Base-by-base conservation (phyloP, 2,329 filamentous ascomycete species). In the Dactylellina leptospora region DNA sequence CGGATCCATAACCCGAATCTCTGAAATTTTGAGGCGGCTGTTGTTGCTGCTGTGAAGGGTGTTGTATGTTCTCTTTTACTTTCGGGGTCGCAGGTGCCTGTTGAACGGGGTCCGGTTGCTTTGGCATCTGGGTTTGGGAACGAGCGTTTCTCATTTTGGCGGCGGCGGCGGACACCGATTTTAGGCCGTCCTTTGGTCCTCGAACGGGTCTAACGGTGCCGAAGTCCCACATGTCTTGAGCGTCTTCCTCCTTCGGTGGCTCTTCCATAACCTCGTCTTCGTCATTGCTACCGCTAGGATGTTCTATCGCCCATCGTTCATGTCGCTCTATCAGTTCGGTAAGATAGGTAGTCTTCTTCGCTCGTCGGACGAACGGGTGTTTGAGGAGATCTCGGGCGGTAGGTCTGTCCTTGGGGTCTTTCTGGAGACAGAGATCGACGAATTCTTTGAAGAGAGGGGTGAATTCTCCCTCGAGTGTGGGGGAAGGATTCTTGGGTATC, bases 151-250 rank as follows among this genome's bases (percentile, higher is more conserved):
- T 56, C 84, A 81, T 42, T 38, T 73, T 64, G 22, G 68, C 68
- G 9, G 68, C 68, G n/a, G 68, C 68, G 10, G 68, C 48, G 36
- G 68, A 64, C 11, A 73, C 48, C 6, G 68, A 73, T 38, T 73
- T 73, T 30, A 66, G 38, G n/a, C 68, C 59, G 23, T 73, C 59
- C 22, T 64, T 87, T 25, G 86, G 85, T 59, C 88, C 87, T 28
- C 85, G 86, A n/a, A 89, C 88, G 4, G 96, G 88, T 63, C 93
- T 86, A 56, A 99, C 91, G 0, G 95, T 99, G 44, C 95, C 95
- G 82, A 99, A 99, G 80, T 99, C 95, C 95, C 95, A 99, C 78
- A 97, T 87, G 79, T 97, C 95, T 79, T 97, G 91, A 73, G 89
- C 85, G 5, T 86, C 82, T 16, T 81, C 82, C 74, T 83, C 81